Percentiles rank a stretch among this genome's conserved stretches.
Evolutionary conservation across 768 basidiomycete species (phyloP).

Genomic region (Saitozyma podzolica): DNA sequence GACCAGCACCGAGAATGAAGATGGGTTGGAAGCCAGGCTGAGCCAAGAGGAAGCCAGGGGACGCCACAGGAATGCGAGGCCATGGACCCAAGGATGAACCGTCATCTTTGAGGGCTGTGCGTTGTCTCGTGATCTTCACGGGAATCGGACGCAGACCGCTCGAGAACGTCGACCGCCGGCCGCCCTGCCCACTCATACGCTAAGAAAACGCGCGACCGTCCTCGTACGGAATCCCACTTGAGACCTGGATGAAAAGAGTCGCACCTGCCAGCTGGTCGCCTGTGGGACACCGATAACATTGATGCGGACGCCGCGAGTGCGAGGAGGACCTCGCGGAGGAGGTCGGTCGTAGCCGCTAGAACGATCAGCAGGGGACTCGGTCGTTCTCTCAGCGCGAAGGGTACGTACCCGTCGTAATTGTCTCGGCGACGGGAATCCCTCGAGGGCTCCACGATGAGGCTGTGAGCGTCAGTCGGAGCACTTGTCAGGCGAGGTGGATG

Average conservation of each 20-base stretch:
- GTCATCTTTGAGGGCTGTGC: too few species aligned
- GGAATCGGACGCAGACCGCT: too few species aligned
- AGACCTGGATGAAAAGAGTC: constrained; percentile 53
- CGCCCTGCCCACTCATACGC: too few species aligned
- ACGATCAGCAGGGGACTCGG: constrained; percentile 3
- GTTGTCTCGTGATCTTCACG: too few species aligned
- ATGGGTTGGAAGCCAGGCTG: too few species aligned
- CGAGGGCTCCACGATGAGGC: constrained; percentile 94
- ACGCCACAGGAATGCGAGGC: too few species aligned
- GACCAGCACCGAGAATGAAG: too few species aligned
- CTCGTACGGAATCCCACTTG: too few species aligned
- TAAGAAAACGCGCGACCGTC: too few species aligned
- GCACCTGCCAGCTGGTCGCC: constrained; percentile 99
- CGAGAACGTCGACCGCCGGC: too few species aligned
- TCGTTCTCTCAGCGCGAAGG: constrained; percentile 14
- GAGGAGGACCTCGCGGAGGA: constrained; percentile 29
- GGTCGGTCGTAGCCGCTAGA: constrained; percentile 12
- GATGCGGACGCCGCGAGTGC: constrained; percentile 59
- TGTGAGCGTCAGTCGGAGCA: constrained; percentile 46
- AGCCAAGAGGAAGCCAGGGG: too few species aligned
- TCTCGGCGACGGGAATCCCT: constrained; percentile 83
- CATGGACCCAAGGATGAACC: too few species aligned
- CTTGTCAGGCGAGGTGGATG: not conserved
- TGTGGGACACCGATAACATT: constrained; percentile 85
- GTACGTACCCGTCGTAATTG: constrained; percentile 60